These are phyloP conservation scores for Corrigiola litoralis DNA, from an alignment of 179 eudicot genomes.

Conservation along the genomic window DNA sequence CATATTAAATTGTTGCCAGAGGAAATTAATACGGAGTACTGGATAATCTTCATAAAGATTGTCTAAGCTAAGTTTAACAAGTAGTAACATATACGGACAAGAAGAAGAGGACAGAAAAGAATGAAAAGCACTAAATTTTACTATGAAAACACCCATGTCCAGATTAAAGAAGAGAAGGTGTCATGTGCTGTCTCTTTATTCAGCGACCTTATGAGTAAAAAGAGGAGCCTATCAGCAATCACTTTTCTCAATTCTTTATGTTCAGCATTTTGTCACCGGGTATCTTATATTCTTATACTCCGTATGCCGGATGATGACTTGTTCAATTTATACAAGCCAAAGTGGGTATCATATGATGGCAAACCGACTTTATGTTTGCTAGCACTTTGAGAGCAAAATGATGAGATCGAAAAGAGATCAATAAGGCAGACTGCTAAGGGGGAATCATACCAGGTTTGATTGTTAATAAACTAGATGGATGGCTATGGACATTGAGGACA, in stretches of 20 bases:
- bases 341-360: constrained; percentile 2
- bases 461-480: background rate
- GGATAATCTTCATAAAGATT: background rate
- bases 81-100: background rate
- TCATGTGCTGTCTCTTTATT: constrained; percentile 10
- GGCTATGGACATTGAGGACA: too few species aligned
- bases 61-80: background rate
- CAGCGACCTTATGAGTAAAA: constrained; percentile 7
- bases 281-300: too few species aligned
- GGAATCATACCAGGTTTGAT: background rate
- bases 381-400: background rate
- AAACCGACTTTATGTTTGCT: background rate
- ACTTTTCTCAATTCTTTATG: background rate
- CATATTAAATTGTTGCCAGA: too few species aligned
- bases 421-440: background rate
- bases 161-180: background rate
- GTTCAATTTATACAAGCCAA: background rate
- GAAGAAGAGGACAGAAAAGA: background rate
- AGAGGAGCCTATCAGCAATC: background rate
- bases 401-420: background rate
- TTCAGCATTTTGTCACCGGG: too few species aligned
- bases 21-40: background rate
- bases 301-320: too few species aligned
- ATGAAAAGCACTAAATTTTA: background rate
- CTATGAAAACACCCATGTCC: background rate